Conservation (phyloP, 495 filamentous ascomycete genomes). For the Bathelium albidoporum region DNA sequence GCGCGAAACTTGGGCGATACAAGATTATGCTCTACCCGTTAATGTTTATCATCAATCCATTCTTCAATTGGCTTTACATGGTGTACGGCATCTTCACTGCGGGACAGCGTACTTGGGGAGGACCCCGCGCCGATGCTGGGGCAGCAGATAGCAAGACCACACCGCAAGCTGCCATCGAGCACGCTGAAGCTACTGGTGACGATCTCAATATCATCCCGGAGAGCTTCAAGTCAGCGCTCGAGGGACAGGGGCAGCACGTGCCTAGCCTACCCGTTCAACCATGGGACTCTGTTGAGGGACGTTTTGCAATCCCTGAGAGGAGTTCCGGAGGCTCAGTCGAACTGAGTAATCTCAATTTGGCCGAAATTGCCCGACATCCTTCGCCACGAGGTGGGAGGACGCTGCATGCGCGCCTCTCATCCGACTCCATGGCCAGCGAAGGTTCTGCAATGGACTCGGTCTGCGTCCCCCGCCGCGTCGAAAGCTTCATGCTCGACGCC, state of each 20-base stretch:
- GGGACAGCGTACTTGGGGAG: conserved; percentile 93
- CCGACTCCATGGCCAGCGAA: conserved; percentile 58
- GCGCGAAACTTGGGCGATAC: conserved; percentile 70
- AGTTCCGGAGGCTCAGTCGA: conserved; percentile 53
- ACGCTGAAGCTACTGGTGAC: conserved; percentile 69
- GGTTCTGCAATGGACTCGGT: conserved; percentile 54
- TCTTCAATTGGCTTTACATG: conserved; percentile 99
- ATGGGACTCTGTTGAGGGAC: conserved; percentile 60
- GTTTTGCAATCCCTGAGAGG: conserved; percentile 52
- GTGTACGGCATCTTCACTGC: conserved; percentile 82
- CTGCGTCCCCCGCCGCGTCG: conserved; percentile 64
- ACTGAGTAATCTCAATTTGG: conserved; percentile 49
- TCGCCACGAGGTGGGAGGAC: background rate
- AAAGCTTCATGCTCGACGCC: conserved; percentile 56
- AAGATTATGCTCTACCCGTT: conserved; percentile 92
- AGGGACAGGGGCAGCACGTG: conserved; percentile 24
- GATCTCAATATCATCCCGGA: conserved; percentile 89
- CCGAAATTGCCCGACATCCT: conserved; percentile 32
- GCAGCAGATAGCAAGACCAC: conserved; percentile 69
- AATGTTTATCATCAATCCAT: conserved; percentile 93
- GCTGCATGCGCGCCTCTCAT: conserved; percentile 36
- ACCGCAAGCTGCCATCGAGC: conserved; percentile 71
- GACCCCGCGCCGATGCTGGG: conserved; percentile 85
- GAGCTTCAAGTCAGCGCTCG: conserved; percentile 66
- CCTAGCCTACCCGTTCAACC: conserved; percentile 53